Evolutionary conservation across 352 stramenopile species (phyloP).

Genomic region (Phytophthora niederhauseri): DNA sequence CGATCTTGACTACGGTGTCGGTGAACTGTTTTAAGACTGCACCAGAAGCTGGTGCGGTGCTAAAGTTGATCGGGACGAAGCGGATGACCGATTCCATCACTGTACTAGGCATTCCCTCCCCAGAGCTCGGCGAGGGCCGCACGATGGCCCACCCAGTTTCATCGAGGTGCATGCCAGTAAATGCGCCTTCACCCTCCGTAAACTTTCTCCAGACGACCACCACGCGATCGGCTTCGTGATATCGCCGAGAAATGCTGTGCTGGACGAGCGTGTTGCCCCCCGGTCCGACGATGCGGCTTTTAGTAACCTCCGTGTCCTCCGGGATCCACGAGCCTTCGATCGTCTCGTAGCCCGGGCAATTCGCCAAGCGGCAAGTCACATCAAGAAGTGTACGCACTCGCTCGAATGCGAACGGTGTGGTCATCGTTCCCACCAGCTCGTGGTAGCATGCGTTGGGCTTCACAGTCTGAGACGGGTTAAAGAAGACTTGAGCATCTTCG

Average conservation of each 20-base stretch:
- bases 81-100: slow-evolving; percentile 28
- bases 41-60: slow-evolving; percentile 2
- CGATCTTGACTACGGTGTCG: slow-evolving; percentile 17
- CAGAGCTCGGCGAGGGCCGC: slow-evolving; percentile 15
- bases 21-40: slow-evolving; percentile 23
- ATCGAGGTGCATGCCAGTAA: slow-evolving; percentile 53
- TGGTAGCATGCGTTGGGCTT: slow-evolving; percentile 1
- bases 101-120: slow-evolving; percentile 3
- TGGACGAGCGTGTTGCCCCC: slow-evolving; percentile 11
- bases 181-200: slow-evolving; percentile 39
- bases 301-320: slow-evolving; percentile 33
- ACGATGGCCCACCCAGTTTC: slow-evolving; percentile 60
- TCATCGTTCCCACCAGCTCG: neutral
- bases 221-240: slow-evolving; percentile 45
- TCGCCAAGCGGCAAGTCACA: slow-evolving; percentile 10
- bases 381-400: slow-evolving; percentile 4
- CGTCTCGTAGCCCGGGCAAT: slow-evolving; percentile 15
- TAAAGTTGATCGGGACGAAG: slow-evolving; percentile 33
- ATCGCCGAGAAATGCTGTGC: slow-evolving; percentile 43
- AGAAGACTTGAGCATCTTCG: neutral
- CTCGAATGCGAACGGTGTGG: slow-evolving; percentile 23
- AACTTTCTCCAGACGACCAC: slow-evolving; percentile 62
- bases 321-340: slow-evolving; percentile 22
- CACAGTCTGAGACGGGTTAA: neutral
- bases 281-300: slow-evolving; percentile 9